Conservation (phyloP, 2,329 filamentous ascomycete genomes). For the Exophiala phaeomuriformis region DNA sequence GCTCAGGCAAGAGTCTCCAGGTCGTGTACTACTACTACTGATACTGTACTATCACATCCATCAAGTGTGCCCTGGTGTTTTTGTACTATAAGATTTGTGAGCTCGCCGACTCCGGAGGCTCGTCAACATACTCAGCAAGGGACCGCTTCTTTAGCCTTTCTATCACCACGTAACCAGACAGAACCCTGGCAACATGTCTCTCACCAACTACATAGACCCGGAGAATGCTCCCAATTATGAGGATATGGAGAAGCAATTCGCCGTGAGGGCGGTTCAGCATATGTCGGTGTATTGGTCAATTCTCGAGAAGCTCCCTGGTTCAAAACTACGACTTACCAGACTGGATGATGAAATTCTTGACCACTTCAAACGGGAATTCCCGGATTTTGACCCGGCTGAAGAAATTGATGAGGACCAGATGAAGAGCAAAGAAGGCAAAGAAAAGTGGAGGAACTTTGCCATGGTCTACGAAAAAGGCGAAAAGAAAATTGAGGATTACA, state of each 20-base stretch:
- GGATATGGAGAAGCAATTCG: slow-evolving; percentile 97
- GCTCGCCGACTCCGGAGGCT: too few relatives aligned
- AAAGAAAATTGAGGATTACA: slow-evolving; percentile 80
- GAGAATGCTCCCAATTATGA: slow-evolving; percentile 63
- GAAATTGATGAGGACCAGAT: slow-evolving; percentile 86
- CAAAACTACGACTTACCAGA: slow-evolving; percentile 82
- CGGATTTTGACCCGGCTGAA: slow-evolving; percentile 76
- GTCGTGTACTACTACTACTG: too few relatives aligned
- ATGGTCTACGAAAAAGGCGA: slow-evolving; percentile 73
- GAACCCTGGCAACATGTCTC: slow-evolving; percentile 10
- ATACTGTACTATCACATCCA: too few relatives aligned
- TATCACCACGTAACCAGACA: background rate
- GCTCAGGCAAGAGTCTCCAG: too few relatives aligned
- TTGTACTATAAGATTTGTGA: too few relatives aligned
- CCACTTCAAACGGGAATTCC: slow-evolving; percentile 80
- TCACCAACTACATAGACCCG: slow-evolving; percentile 34
- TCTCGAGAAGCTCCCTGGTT: slow-evolving; percentile 82
- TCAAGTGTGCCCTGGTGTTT: too few relatives aligned
- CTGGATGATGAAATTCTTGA: slow-evolving; percentile 91
- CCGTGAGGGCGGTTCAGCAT: slow-evolving; percentile 94
- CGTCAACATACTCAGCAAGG: background rate
- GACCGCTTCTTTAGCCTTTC: background rate
- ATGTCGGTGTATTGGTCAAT: slow-evolving; percentile 97
- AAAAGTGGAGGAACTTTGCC: slow-evolving; percentile 90
- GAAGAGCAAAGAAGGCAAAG: slow-evolving; percentile 96